Evolutionary conservation across 2,329 filamentous ascomycete genomes (phyloP), one percentile per base, ranked within the genome.

Genomic region (Alternaria sp.): DNA sequence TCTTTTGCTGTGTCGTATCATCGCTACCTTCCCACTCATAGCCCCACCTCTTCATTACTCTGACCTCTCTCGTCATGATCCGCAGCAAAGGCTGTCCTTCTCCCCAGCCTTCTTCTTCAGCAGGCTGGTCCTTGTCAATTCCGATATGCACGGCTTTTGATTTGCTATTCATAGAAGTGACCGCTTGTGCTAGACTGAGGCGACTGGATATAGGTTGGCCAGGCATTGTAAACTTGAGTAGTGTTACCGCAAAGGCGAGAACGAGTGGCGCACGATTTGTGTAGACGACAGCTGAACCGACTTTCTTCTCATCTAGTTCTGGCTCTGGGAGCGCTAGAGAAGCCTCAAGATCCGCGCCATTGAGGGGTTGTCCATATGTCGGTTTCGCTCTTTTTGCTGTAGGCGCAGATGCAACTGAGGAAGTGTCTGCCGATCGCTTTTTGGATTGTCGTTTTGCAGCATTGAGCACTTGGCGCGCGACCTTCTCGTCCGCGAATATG

Each of bases 251-350:
- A 77, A 96, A 96, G 0, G 92, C 92, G 5, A 96, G 83, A 2
- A 96, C 88, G 1, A 96, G 80, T 1, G 93, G 93, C 2, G 93
- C 93, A 39, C 93, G 85, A 71, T 96, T 96, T 0, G 92, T 95
- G 62, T 89, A 81, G 1, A 96, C 68, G 0, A 82, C 80, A 1
- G 86, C 86, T 2, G 80, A 76, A 14, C 82, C 81, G 5, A 96
- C 86, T 7, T 83, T 79, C 1, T 86, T 83, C 67, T 91, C 88
- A 47, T 88, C 83, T 28, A 80, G 79, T 7, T 81, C 80, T 2
- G 87, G 76, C 1, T 71, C 67, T 0, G 90, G 88, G 1, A 93
- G 79, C 7, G 80, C 81, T 6, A 93, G 81, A 0, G 88, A 87
- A 7, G 80, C 81, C 74, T 93, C 91, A 1, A 90, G 79, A 51